A percentile compares a stretch with the other conserved stretches of the same genome.
Conservation (phyloP, 1,284 basidiomycete genomes). For the Moesziomyces sp. region DNA sequence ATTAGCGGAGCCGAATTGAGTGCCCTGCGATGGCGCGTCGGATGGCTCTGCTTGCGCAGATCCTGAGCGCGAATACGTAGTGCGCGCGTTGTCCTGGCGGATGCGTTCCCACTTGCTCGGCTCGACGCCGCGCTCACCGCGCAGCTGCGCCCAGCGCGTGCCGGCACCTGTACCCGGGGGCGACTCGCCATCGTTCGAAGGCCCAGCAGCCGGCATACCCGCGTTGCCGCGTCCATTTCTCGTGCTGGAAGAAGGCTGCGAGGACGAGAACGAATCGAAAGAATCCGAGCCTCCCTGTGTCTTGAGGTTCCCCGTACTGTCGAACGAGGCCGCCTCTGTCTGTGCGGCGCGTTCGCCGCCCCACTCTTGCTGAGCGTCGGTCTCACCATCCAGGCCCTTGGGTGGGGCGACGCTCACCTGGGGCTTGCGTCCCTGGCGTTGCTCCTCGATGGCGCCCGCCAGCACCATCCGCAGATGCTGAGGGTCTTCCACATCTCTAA, state of each 20-base stretch:
- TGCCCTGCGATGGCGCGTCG: slow-evolving; percentile 1
- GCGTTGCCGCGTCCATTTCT: background rate
- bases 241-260: slow-evolving; percentile 5
- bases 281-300: slow-evolving; percentile 3
- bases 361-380: slow-evolving; percentile 29
- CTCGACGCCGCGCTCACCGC: slow-evolving; percentile 44
- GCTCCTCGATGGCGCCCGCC: slow-evolving; percentile 37
- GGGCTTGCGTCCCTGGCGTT: slow-evolving; percentile 25
- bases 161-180: slow-evolving; percentile 34
- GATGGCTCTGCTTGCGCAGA: slow-evolving; percentile 9
- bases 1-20: slow-evolving; percentile 2
- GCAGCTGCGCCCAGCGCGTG: slow-evolving; percentile 45
- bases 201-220: background rate
- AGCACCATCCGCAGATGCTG: slow-evolving; percentile 42
- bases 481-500: slow-evolving; percentile 49
- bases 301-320: background rate
- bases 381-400: slow-evolving; percentile 34
- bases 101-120: slow-evolving; percentile 54
- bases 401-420: slow-evolving; percentile 33
- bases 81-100: slow-evolving; percentile 52
- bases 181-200: background rate
- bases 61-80: slow-evolving; percentile 24
- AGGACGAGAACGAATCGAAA: slow-evolving; percentile 17
- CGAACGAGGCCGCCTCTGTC: slow-evolving; percentile 8
- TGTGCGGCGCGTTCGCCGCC: slow-evolving; percentile 22